phyloP scores from a whole-genome alignment of 768 basidiomycete genomes.

The Lepiota brunneoincarnata region DNA sequence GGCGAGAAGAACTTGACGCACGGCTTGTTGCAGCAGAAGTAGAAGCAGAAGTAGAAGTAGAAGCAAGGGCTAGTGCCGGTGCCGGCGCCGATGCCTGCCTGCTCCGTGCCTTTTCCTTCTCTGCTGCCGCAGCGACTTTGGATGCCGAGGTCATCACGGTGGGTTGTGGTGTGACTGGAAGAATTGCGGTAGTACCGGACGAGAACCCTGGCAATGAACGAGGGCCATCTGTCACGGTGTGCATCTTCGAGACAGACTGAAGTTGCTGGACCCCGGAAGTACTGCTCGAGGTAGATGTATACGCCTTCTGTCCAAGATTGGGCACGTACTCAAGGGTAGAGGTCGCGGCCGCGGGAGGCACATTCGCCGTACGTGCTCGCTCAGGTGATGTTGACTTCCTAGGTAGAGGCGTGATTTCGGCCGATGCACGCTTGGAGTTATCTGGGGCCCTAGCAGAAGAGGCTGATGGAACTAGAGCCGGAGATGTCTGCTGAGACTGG shows the following conservation, averaged over 20 bases:
- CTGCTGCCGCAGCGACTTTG: conserved; percentile 8
- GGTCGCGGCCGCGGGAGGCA: conserved; percentile 2
- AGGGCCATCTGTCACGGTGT: neutral
- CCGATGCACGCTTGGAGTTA: neutral
- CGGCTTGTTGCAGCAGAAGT: conserved; percentile 1
- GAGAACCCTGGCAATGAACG: neutral
- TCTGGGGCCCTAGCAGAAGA: neutral
- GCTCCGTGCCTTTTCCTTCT: conserved; percentile 10
- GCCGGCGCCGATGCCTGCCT: conserved; percentile 11
- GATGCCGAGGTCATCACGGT: conserved; percentile 8
- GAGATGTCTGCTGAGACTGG: neutral
- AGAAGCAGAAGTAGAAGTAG: conserved; percentile 5
- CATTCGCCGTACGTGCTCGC: neutral
- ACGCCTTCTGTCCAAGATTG: neutral
- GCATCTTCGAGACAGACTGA: neutral
- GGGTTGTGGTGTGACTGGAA: conserved; percentile 8
- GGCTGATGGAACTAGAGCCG: neutral
- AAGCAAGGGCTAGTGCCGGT: neutral
- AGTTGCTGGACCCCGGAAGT: neutral
- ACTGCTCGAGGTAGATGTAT: neutral
- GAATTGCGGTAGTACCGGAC: neutral
- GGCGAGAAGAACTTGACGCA: conserved; percentile 8
- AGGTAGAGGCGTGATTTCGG: neutral
- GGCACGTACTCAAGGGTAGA: conserved; percentile 1
- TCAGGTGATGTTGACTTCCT: conserved; percentile 7